phyloP scores from a whole-genome alignment of 2,329 filamentous ascomycete genomes.

The Thermomyces lanuginosus region DNA sequence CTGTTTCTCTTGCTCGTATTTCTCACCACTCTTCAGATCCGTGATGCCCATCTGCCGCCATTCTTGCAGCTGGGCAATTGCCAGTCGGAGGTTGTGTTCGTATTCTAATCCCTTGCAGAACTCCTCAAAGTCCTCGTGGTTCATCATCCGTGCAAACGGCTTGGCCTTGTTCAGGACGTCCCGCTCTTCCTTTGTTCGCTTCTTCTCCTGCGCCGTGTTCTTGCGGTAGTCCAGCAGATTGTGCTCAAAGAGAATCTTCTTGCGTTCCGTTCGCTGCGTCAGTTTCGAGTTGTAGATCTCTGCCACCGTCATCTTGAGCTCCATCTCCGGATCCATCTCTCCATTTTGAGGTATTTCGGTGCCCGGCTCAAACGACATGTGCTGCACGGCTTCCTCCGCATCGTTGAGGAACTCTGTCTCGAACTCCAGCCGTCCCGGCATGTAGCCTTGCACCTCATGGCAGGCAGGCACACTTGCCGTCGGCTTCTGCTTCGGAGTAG shows the following conservation, averaged over 20 bases:
- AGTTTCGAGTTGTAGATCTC: constrained; percentile 92
- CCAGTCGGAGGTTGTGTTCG: constrained; percentile 78
- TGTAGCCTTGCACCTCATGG: constrained; percentile 96
- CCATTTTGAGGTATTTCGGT: constrained; percentile 83
- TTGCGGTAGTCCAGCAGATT: constrained; percentile 85
- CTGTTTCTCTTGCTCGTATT: constrained; percentile 81
- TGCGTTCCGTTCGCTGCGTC: constrained; percentile 79
- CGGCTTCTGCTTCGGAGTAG: constrained; percentile 85
- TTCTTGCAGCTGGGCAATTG: constrained; percentile 80
- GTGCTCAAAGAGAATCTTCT: constrained; percentile 94
- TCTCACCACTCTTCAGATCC: constrained; percentile 71
- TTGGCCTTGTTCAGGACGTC: constrained; percentile 87
- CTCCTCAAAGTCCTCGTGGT: constrained; percentile 71
- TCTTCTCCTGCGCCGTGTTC: constrained; percentile 80
- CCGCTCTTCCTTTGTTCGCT: constrained; percentile 83
- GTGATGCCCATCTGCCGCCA: constrained; percentile 77
- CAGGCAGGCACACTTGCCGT: constrained; percentile 90
- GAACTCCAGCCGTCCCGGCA: constrained; percentile 93
- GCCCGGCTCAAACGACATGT: constrained; percentile 95
- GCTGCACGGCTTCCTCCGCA: constrained; percentile 91
- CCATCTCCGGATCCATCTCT: constrained; percentile 86
- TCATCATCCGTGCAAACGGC: constrained; percentile 94
- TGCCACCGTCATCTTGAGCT: constrained; percentile 94
- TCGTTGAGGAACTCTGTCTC: constrained; percentile 97
- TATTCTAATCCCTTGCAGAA: constrained; percentile 75